Evolutionary conservation across 1,284 basidiomycete genomes (phyloP).

Genomic region (Amylostereum chailletii): DNA sequence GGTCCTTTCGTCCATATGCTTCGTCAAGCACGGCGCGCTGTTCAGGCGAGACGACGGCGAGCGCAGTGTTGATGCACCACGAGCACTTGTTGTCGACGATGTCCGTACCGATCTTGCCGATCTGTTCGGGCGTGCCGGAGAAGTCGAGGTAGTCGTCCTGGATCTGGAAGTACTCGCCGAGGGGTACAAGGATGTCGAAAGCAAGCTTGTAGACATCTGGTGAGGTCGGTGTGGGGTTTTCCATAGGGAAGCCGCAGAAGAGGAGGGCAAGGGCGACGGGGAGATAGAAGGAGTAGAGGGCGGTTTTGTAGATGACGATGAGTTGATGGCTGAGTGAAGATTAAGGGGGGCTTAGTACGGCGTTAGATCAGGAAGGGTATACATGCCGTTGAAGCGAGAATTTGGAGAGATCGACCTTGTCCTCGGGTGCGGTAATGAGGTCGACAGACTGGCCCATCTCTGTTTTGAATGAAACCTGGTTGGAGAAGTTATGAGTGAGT

Average conservation of each 20-base stretch:
- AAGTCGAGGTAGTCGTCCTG: constrained; percentile 98
- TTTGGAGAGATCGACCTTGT: constrained; percentile 77
- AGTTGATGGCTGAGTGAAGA: constrained; percentile 63
- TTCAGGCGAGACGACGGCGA: constrained; percentile 45
- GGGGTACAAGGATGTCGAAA: constrained; percentile 78
- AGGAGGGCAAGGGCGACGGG: constrained; percentile 94
- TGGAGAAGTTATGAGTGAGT: constrained; percentile 6
- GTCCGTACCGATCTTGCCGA: constrained; percentile 97
- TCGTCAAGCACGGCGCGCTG: constrained; percentile 59
- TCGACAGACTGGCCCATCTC: constrained; percentile 96
- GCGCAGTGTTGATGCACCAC: constrained; percentile 92
- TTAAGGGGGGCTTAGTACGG: background rate
- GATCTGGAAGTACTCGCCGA: constrained; percentile 98
- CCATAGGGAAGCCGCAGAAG: constrained; percentile 63
- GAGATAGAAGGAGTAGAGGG: constrained; percentile 98
- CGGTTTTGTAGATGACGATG: constrained; percentile 97
- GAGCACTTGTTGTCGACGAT: constrained; percentile 99
- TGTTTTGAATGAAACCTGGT: constrained; percentile 82
- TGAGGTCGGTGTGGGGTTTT: constrained; percentile 22
- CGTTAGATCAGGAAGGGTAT: constrained; percentile 1
- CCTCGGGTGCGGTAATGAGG: constrained; percentile 91
- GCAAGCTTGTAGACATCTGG: constrained; percentile 73
- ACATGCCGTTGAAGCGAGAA: constrained; percentile 80
- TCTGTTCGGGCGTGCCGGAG: constrained; percentile 82
- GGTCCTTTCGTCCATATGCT: constrained; percentile 85